Conservation (phyloP, 441 rosid species). For the Gossypium schwendimanii region DNA sequence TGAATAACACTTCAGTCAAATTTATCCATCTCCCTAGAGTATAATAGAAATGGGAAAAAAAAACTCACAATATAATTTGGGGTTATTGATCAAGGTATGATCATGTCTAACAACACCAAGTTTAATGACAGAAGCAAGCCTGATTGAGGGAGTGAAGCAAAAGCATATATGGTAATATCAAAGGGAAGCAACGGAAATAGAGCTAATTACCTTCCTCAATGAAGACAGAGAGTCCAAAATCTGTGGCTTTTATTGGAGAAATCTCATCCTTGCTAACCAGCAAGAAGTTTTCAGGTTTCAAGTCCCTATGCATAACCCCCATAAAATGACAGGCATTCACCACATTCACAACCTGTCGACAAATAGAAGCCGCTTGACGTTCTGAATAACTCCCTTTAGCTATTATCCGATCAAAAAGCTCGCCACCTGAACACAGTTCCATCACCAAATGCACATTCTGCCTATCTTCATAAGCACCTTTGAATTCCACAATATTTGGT, state of each 20-base stretch:
- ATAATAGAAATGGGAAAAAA: background rate
- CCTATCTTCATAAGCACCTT: slow-evolving; percentile 52
- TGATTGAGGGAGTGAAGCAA: background rate
- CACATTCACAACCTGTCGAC: slow-evolving; percentile 53
- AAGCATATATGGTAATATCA: background rate
- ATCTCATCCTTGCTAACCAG: slow-evolving; percentile 31
- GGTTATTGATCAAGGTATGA: background rate
- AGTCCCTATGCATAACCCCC: slow-evolving; percentile 65
- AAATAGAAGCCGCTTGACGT: slow-evolving; percentile 45
- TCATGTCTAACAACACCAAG: background rate
- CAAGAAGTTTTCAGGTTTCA: slow-evolving; percentile 70
- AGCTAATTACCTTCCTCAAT: slow-evolving; percentile 46
- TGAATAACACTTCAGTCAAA: background rate
- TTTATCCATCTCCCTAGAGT: background rate
- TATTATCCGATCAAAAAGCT: slow-evolving; percentile 58
- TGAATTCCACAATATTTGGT: slow-evolving; percentile 59
- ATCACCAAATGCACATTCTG: slow-evolving; percentile 42
- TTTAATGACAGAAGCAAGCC: background rate
- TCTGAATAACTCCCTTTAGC: slow-evolving; percentile 49
- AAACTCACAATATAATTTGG: background rate
- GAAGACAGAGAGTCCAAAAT: slow-evolving; percentile 60
- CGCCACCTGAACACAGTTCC: slow-evolving; percentile 68
- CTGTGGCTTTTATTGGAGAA: slow-evolving; percentile 47
- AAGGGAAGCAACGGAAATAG: background rate
- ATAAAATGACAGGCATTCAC: slow-evolving; percentile 63